These are phyloP conservation scores for Coemansia sp. DNA, from an alignment of 192 early-diverging fungal species.

Conservation along the genomic window DNA sequence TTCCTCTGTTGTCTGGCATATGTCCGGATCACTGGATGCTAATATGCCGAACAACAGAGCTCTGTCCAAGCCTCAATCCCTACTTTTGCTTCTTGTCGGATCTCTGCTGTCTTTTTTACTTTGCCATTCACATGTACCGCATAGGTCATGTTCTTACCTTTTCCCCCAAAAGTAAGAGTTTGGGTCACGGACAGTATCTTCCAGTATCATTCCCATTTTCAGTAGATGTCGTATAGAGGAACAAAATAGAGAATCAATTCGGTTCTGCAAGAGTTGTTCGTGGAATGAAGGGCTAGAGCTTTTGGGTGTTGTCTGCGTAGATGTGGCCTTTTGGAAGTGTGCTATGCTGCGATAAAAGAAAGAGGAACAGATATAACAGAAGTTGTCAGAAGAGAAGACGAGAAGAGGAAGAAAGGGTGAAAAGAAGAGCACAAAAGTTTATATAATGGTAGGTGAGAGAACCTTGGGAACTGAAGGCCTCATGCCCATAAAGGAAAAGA, in stretches of 20 bases:
- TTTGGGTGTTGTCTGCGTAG: no score
- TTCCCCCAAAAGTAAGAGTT: constrained; percentile 51
- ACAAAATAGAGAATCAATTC: neutral
- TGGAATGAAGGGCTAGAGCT: neutral
- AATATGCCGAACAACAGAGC: no score
- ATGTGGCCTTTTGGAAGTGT: no score
- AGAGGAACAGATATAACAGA: no score
- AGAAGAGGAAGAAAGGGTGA: neutral
- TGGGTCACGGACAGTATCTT: constrained; percentile 34
- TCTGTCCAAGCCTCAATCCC: no score
- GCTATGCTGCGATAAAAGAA: no score
- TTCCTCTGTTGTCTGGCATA: no score
- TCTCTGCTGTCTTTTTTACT: no score
- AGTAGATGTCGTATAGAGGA: neutral
- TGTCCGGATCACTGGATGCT: no score
- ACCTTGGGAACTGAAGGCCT: neutral
- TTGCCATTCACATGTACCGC: no score
- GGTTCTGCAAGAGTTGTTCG: neutral
- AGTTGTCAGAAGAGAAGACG: neutral
- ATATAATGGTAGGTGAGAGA: no score
- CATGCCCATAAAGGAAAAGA: neutral
- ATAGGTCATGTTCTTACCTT: constrained; percentile 27
- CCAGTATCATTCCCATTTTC: constrained; percentile 51
- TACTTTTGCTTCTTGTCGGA: no score
- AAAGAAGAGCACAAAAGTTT: neutral